These are phyloP conservation scores for Candida glaebosa DNA, from an alignment of 805 yeast species.

Conservation along the genomic window DNA sequence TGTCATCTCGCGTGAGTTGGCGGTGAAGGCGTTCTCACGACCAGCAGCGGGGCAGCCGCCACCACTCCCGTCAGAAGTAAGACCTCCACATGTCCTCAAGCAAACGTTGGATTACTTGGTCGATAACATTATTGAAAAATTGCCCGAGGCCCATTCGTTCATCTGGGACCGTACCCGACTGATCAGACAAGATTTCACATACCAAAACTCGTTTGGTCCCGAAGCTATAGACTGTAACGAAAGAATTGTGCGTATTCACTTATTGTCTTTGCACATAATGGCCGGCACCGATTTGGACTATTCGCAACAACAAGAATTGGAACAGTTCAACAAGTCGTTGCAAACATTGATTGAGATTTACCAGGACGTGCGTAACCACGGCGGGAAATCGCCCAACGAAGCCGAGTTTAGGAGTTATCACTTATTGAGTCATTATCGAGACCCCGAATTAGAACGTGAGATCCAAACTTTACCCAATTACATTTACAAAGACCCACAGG, in stretches of 20 bases:
- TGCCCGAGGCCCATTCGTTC: conserved; percentile 86
- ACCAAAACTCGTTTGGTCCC: conserved; percentile 88
- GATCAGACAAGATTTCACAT: conserved; percentile 94
- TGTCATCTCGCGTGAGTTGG: conserved; percentile 53
- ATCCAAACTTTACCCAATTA: conserved; percentile 62
- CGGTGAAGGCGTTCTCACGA: conserved; percentile 89
- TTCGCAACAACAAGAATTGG: conserved; percentile 93
- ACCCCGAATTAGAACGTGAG: conserved; percentile 79
- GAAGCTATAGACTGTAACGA: conserved; percentile 94
- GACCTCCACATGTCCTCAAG: conserved; percentile 79
- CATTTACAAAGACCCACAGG: conserved; percentile 49
- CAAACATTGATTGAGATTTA: conserved; percentile 88
- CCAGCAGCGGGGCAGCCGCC: conserved; percentile 99
- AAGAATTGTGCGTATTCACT: conserved; percentile 83
- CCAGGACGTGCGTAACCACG: conserved; percentile 68
- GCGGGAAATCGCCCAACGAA: conserved; percentile 73
- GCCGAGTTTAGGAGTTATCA: conserved; percentile 92
- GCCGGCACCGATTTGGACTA: conserved; percentile 66
- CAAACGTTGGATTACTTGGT: conserved; percentile 70
- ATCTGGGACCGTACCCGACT: conserved; percentile 97
- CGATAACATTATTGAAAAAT: conserved; percentile 53
- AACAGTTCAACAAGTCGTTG: conserved; percentile 86
- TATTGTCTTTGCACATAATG: conserved; percentile 80
- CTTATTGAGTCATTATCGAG: conserved; percentile 72
- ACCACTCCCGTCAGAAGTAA: conserved; percentile 93